Percentiles rank a stretch among this genome's conserved stretches.
Conservation (phyloP, 768 basidiomycete species). For the Russula olivacea region DNA sequence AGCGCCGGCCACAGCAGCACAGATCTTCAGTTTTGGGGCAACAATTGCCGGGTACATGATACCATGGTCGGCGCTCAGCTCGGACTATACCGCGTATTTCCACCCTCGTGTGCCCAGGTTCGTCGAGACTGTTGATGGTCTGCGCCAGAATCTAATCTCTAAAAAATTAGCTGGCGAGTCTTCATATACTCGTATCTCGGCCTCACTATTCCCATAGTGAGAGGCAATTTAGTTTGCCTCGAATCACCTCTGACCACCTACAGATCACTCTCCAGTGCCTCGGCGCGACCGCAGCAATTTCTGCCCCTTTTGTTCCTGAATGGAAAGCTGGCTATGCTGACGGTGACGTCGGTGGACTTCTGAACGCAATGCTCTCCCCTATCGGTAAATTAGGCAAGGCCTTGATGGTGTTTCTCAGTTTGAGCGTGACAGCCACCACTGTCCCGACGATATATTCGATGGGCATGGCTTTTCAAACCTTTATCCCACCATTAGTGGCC, state of each 20-base stretch:
- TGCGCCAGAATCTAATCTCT: neutral
- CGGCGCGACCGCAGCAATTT: slow-evolving; percentile 61
- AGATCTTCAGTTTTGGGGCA: slow-evolving; percentile 60
- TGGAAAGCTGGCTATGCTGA: slow-evolving; percentile 52
- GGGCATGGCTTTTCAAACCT: slow-evolving; percentile 65
- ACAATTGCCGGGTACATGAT: slow-evolving; percentile 70
- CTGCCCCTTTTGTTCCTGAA: slow-evolving; percentile 47
- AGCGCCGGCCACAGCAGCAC: slow-evolving; percentile 47
- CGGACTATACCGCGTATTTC: slow-evolving; percentile 75
- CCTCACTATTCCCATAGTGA: slow-evolving; percentile 56
- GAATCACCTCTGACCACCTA: neutral
- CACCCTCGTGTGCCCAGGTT: slow-evolving; percentile 53
- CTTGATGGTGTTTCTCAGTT: slow-evolving; percentile 61
- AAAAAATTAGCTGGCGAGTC: slow-evolving; percentile 44
- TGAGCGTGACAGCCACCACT: slow-evolving; percentile 75
- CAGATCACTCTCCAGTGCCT: slow-evolving; percentile 46
- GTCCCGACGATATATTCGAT: slow-evolving; percentile 81
- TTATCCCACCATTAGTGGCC: slow-evolving; percentile 49
- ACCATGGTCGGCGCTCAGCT: slow-evolving; percentile 53
- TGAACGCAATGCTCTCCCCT: slow-evolving; percentile 57
- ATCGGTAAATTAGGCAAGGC: slow-evolving; percentile 63
- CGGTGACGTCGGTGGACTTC: slow-evolving; percentile 56
- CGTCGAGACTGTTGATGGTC: slow-evolving; percentile 1
- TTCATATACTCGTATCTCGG: slow-evolving; percentile 63
- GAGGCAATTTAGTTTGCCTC: slow-evolving; percentile 26